Evolutionary conservation across 2,329 filamentous ascomycete species (phyloP).

Genomic region (Epichloe bromicola): DNA sequence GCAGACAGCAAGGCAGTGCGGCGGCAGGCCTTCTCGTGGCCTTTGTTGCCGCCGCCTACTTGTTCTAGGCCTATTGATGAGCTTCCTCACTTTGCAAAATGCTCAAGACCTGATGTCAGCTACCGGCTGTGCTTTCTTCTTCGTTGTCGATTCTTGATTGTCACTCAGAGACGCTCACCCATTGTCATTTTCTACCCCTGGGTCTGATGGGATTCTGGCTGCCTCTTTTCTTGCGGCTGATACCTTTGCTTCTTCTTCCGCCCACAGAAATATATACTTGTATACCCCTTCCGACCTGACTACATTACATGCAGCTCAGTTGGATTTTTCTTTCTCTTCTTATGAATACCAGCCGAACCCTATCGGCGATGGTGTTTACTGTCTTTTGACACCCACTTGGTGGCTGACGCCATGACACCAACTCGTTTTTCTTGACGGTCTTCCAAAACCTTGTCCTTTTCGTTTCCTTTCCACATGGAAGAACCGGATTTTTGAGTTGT

Average conservation of each 20-base stretch:
- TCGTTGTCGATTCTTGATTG: neutral
- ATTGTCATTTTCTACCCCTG: neutral
- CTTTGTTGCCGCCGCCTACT: constrained; percentile 37
- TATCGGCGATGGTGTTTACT: constrained; percentile 24
- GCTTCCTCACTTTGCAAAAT: neutral
- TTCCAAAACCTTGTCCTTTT: neutral
- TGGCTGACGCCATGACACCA: neutral
- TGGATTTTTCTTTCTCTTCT: constrained; percentile 10
- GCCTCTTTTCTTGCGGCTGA: neutral
- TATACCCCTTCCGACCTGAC: neutral
- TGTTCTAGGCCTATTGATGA: constrained; percentile 23
- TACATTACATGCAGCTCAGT: neutral
- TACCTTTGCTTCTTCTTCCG: neutral
- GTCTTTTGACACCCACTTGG: constrained; percentile 9
- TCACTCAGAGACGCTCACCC: neutral
- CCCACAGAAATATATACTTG: constrained; percentile 7
- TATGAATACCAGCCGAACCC: constrained; percentile 15
- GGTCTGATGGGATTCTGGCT: neutral
- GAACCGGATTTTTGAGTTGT: neutral
- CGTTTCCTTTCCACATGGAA: neutral
- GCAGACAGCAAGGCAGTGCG: constrained; percentile 35
- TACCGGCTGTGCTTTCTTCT: constrained; percentile 2
- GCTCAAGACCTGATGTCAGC: neutral
- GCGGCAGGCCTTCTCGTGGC: constrained; percentile 42
- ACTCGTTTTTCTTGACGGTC: neutral